Evolutionary conservation across 23 red algal genomes (phyloP).

Genomic region (Gracilaria gracilis): DNA sequence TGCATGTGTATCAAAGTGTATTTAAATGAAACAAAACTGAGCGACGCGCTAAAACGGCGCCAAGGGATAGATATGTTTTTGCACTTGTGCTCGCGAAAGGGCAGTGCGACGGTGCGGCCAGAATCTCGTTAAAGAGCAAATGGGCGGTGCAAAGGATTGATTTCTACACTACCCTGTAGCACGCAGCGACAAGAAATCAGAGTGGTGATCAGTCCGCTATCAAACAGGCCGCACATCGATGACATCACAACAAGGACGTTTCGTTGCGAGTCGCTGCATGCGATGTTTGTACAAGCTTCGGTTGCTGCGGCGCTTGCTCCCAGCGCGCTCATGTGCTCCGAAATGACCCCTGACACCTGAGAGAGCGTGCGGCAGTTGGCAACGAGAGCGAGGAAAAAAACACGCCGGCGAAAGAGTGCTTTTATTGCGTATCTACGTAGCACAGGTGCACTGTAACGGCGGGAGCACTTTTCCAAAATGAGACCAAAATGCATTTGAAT

Average conservation of each 20-base stretch:
- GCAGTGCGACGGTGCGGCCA: too few relatives aligned
- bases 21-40: too few relatives aligned
- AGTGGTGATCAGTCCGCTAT: neutral
- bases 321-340: too few relatives aligned
- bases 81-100: too few relatives aligned
- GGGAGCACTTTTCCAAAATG: neutral
- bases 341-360: too few relatives aligned
- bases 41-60: too few relatives aligned
- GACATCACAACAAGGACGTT: neutral
- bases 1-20: too few relatives aligned
- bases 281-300: neutral
- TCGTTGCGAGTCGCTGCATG: neutral
- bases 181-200: slow-evolving; percentile 5
- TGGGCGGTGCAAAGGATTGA: neutral
- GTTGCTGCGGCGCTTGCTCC: too few relatives aligned
- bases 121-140: neutral
- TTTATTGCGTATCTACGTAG: too few relatives aligned
- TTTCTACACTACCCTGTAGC: too few relatives aligned
- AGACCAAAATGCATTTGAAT: too few relatives aligned
- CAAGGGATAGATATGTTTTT: too few relatives aligned
- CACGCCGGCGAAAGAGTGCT: neutral
- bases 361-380: neutral
- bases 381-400: neutral
- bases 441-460: neutral
- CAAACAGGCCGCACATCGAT: neutral